phyloP scores from a whole-genome alignment of 2,329 filamentous ascomycete genomes.

The Colletotrichum liaoningense region DNA sequence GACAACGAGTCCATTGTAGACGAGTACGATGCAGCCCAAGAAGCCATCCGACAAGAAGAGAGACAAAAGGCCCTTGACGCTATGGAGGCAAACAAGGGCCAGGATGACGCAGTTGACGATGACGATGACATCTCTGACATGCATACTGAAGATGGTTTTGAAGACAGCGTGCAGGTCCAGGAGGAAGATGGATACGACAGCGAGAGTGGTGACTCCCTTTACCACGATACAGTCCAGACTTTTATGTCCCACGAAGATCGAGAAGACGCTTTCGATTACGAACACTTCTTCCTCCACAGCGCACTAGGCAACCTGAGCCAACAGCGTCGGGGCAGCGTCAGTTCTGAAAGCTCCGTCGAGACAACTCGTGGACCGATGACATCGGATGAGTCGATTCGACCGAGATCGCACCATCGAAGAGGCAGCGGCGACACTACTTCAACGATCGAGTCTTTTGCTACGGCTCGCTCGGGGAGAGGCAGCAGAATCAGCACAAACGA shows the following conservation, averaged over 20 bases:
- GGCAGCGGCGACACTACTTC: conserved; percentile 62
- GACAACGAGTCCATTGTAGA: conserved; percentile 42
- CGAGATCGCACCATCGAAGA: conserved; percentile 47
- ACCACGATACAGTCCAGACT: conserved; percentile 70
- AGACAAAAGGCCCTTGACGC: conserved; percentile 32
- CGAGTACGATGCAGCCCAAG: conserved; percentile 43
- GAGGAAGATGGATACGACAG: conserved; percentile 59
- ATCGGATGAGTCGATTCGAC: conserved; percentile 40
- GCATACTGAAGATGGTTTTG: conserved; percentile 50
- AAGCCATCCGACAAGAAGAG: conserved; percentile 40
- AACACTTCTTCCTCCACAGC: conserved; percentile 94
- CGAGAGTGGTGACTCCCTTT: conserved; percentile 73
- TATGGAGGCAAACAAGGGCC: conserved; percentile 15
- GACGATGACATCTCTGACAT: conserved; percentile 52
- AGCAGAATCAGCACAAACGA: conserved; percentile 46
- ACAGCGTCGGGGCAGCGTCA: conserved; percentile 61
- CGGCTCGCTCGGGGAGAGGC: conserved; percentile 62
- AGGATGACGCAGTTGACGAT: conserved; percentile 35
- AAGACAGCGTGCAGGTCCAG: conserved; percentile 49
- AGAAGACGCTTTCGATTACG: conserved; percentile 95
- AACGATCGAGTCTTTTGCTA: conserved; percentile 67
- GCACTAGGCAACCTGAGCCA: conserved; percentile 83
- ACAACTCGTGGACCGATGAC: conserved; percentile 65
- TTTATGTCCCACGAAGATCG: conserved; percentile 88
- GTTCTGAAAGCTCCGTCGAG: conserved; percentile 71